Conservation (phyloP, 148 eudicot genomes). For the Vaccinium macrocarpon region DNA sequence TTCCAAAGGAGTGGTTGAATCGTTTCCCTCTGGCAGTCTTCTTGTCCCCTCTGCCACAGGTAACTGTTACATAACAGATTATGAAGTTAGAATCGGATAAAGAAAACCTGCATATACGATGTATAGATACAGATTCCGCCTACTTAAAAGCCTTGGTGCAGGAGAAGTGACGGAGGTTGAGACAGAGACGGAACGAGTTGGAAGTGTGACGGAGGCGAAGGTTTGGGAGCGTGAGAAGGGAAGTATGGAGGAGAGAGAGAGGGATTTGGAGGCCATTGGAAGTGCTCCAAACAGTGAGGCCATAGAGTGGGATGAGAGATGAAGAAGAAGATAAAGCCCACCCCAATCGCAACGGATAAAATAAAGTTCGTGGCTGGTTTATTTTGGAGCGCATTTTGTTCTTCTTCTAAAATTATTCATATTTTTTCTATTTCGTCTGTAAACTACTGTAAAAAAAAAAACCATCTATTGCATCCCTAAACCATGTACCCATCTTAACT, state of each 20-base stretch:
- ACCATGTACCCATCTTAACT: too few species aligned
- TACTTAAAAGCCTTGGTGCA: slow-evolving; percentile 42
- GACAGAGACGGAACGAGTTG: slow-evolving; percentile 28
- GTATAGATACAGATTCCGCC: not conserved
- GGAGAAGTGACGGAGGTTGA: slow-evolving; percentile 31
- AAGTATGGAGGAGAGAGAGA: slow-evolving; percentile 25
- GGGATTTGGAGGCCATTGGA: slow-evolving; percentile 37
- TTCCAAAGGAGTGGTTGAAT: slow-evolving; percentile 60
- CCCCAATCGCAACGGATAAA: not conserved
- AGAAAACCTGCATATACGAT: not conserved
- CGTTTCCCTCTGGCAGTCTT: slow-evolving; percentile 76
- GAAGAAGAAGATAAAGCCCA: slow-evolving; percentile 11
- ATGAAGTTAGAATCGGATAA: not conserved
- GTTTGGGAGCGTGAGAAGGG: slow-evolving; percentile 37
- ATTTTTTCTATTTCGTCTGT: too few species aligned
- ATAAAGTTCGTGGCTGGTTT: not conserved
- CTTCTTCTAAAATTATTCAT: too few species aligned
- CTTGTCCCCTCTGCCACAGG: slow-evolving; percentile 67
- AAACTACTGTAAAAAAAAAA: too few species aligned
- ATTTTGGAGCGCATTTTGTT: too few species aligned
- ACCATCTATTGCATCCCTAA: too few species aligned
- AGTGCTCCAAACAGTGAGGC: slow-evolving; percentile 51
- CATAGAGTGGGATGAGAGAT: slow-evolving; percentile 23
- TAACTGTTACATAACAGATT: slow-evolving; percentile 32
- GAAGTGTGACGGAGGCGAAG: slow-evolving; percentile 21